Evolutionary conservation across 495 filamentous ascomycete species (phyloP).

Genomic region (Delitschia confertaspora): DNA sequence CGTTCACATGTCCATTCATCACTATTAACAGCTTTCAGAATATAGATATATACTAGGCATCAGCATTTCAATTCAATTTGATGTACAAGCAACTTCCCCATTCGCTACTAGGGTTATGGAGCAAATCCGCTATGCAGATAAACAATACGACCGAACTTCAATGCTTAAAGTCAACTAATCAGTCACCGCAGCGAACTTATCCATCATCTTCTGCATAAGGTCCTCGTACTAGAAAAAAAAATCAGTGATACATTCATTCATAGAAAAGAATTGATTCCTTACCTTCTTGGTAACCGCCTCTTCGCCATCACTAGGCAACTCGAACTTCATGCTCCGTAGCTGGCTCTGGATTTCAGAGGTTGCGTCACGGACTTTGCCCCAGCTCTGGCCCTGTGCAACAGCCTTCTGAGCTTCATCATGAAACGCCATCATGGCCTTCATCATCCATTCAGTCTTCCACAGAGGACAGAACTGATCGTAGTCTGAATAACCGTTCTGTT

Average conservation of each 20-base stretch:
- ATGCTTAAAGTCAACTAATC: constrained; percentile 61
- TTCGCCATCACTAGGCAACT: constrained; percentile 72
- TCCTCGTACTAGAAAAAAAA: constrained; percentile 63
- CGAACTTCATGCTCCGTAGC: constrained; percentile 91
- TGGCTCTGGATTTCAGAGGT: constrained; percentile 76
- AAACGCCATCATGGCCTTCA: constrained; percentile 97
- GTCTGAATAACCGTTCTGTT: constrained; percentile 98
- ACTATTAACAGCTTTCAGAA: no score
- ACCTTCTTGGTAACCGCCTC: constrained; percentile 71
- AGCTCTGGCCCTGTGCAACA: constrained; percentile 76
- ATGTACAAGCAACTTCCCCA: no score
- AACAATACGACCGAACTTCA: not conserved
- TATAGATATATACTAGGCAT: no score
- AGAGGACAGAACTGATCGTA: constrained; percentile 98
- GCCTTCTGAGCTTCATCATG: constrained; percentile 97
- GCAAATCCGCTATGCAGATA: constrained; percentile 21
- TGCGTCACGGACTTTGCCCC: constrained; percentile 84
- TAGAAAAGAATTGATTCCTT: constrained; percentile 16
- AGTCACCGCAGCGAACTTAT: constrained; percentile 87
- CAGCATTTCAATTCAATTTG: no score
- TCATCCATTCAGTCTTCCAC: constrained; percentile 99
- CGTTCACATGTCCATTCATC: no score
- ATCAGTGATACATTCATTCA: constrained; percentile 5
- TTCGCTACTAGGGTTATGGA: not conserved
- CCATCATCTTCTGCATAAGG: constrained; percentile 79